Percentiles rank a stretch among this genome's conserved stretches.
phyloP scores from a whole-genome alignment of 2,329 filamentous ascomycete genomes.

The Blastomyces gilchristii region DNA sequence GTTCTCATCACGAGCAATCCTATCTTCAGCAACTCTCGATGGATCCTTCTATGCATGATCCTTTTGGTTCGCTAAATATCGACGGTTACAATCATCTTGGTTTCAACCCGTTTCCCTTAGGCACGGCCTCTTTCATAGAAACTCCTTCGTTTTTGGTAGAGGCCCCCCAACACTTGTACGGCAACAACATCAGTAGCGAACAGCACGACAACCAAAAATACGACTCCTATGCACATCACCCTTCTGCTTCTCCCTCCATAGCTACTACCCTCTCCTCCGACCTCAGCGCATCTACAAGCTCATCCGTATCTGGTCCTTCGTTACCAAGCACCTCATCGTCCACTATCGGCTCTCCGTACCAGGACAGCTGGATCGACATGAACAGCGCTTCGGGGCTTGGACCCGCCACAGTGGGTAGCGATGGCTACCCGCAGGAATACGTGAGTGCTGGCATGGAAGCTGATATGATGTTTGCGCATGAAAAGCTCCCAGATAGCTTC shows the following conservation, averaged over 20 bases:
- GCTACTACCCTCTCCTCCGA: slow-evolving; percentile 25
- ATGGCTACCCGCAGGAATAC: slow-evolving; percentile 48
- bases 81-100: slow-evolving; percentile 11
- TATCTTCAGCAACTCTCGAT: slow-evolving; percentile 14
- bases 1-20: slow-evolving; percentile 13
- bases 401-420: slow-evolving; percentile 53
- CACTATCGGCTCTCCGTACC: slow-evolving; percentile 56
- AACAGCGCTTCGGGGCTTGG: slow-evolving; percentile 48
- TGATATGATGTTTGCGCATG: slow-evolving; percentile 31
- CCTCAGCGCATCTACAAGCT: slow-evolving; percentile 46
- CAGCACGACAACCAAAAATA: slow-evolving; percentile 8
- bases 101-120: slow-evolving; percentile 11
- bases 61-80: slow-evolving; percentile 9
- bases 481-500: slow-evolving; percentile 37
- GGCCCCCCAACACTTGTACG: slow-evolving; percentile 5
- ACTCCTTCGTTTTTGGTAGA: slow-evolving; percentile 4
- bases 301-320: slow-evolving; percentile 51
- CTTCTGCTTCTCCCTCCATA: slow-evolving; percentile 27
- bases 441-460: slow-evolving; percentile 37
- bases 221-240: slow-evolving; percentile 13
- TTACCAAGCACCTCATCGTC: slow-evolving; percentile 51
- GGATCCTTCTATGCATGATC: slow-evolving; percentile 12
- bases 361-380: slow-evolving; percentile 49
- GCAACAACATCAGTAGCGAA: not conserved
- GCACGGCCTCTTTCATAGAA: slow-evolving; percentile 13